phyloP scores from a whole-genome alignment of 2,329 filamentous ascomycete genomes.

The Arthroderma uncinatum region DNA sequence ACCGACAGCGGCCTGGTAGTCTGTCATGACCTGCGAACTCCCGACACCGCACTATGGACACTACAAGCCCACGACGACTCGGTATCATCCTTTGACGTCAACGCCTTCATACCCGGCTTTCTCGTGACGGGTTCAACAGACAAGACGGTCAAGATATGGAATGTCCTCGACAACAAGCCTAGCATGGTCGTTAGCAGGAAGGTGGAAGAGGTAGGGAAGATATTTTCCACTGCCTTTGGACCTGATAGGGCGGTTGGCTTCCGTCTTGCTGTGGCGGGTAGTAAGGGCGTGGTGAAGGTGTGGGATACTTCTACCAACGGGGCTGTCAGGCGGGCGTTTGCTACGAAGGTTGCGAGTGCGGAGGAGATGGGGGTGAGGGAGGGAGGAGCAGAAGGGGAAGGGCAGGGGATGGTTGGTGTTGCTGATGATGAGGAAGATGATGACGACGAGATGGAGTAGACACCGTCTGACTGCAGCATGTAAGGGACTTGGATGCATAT shows the following conservation, averaged over 20 bases:
- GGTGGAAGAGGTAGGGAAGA: conserved; percentile 84
- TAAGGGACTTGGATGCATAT: neutral
- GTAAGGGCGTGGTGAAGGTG: conserved; percentile 81
- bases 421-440: conserved; percentile 55
- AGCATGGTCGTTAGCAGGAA: conserved; percentile 86
- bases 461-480: neutral
- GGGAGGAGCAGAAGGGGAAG: conserved; percentile 41
- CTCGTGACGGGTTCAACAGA: conserved; percentile 89
- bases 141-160: conserved; percentile 95
- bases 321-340: conserved; percentile 75
- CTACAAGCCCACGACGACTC: conserved; percentile 91
- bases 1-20: conserved; percentile 88
- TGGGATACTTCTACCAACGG: conserved; percentile 96
- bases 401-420: conserved; percentile 68
- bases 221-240: conserved; percentile 83
- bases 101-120: conserved; percentile 79
- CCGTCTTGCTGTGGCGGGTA: conserved; percentile 83
- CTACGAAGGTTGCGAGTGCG: conserved; percentile 51
- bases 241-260: conserved; percentile 87
- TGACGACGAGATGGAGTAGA: conserved; percentile 41
- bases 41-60: conserved; percentile 76
- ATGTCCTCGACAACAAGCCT: conserved; percentile 67
- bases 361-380: conserved; percentile 33
- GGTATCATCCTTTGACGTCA: conserved; percentile 85
- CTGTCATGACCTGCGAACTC: conserved; percentile 76